Conservation (phyloP, 1,284 basidiomycete species). For the Pholiota adiposa region DNA sequence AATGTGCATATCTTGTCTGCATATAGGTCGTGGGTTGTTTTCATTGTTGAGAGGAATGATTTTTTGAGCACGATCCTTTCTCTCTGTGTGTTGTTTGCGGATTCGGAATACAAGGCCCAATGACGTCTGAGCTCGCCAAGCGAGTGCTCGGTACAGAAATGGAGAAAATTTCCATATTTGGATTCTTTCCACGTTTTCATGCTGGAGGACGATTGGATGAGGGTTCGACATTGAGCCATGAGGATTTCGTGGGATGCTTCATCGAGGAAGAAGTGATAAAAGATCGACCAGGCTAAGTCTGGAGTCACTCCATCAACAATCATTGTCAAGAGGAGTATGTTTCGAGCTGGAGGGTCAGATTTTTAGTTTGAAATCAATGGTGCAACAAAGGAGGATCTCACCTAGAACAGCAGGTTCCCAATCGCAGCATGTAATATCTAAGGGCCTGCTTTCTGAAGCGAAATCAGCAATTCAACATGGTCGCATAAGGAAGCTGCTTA, state of each 20-base stretch:
- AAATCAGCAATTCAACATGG: background rate
- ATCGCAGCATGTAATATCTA: constrained; percentile 59
- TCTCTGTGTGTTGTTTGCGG: constrained; percentile 16
- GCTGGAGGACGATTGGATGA: constrained; percentile 40
- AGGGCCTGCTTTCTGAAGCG: background rate
- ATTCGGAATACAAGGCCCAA: constrained; percentile 44
- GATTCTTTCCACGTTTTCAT: constrained; percentile 47
- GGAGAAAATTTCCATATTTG: constrained; percentile 40
- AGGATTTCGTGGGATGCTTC: constrained; percentile 40
- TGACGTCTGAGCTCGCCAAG: constrained; percentile 44
- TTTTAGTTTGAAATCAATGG: background rate
- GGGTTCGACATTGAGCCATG: constrained; percentile 46
- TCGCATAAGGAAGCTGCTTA: constrained; percentile 17
- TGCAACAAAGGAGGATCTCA: constrained; percentile 22
- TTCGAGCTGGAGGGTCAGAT: constrained; percentile 38
- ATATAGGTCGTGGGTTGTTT: constrained; percentile 1
- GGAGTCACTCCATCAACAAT: constrained; percentile 38
- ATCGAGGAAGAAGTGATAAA: constrained; percentile 59
- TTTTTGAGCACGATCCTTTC: constrained; percentile 18
- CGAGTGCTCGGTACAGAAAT: constrained; percentile 36
- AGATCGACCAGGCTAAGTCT: constrained; percentile 55
- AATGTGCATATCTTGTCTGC: background rate
- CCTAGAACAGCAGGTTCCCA: constrained; percentile 62
- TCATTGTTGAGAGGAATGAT: constrained; percentile 22
- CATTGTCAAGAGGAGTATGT: constrained; percentile 44